These are phyloP conservation scores for Hygrocybe coccinea DNA, from an alignment of 768 basidiomycete species.

Conservation along the genomic window DNA sequence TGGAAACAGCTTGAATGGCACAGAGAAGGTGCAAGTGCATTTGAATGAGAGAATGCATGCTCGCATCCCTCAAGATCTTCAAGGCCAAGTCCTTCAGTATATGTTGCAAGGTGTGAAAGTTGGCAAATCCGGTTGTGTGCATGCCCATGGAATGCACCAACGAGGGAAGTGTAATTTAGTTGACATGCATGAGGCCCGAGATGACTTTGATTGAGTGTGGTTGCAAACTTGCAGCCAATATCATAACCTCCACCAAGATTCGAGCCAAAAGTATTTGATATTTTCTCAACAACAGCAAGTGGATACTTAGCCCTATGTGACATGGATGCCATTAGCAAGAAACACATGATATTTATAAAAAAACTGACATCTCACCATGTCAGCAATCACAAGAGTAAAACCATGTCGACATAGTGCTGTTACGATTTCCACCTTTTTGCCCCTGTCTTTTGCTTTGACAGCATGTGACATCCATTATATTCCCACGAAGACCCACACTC, in stretches of 20 bases:
- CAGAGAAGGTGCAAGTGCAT: slow-evolving; percentile 16
- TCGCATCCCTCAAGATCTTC: slow-evolving; percentile 21
- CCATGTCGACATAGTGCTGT: slow-evolving; percentile 26
- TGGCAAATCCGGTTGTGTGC: slow-evolving; percentile 21
- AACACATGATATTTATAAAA: slow-evolving; percentile 18
- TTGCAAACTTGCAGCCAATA: slow-evolving; percentile 21
- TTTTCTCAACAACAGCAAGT: slow-evolving; percentile 12
- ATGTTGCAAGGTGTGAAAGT: slow-evolving; percentile 16
- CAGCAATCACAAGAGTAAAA: neutral
- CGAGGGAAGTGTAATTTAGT: slow-evolving; percentile 8
- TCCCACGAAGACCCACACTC: too few species aligned
- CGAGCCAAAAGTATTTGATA: slow-evolving; percentile 14
- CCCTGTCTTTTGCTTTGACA: too few species aligned
- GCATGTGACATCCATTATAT: too few species aligned
- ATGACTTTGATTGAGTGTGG: slow-evolving; percentile 14
- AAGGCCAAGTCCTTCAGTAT: slow-evolving; percentile 17
- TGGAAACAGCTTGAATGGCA: slow-evolving; percentile 18
- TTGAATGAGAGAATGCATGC: slow-evolving; percentile 15
- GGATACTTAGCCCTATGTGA: slow-evolving; percentile 19
- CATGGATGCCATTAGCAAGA: slow-evolving; percentile 16
- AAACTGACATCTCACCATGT: slow-evolving; percentile 29
- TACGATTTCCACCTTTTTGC: too few species aligned
- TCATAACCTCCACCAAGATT: slow-evolving; percentile 18
- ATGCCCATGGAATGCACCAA: slow-evolving; percentile 22
- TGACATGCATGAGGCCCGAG: slow-evolving; percentile 12